A percentile compares a stretch with the other conserved stretches of the same genome.
These are phyloP conservation scores for Boletus edulis DNA, from an alignment of 768 basidiomycete species.

Conservation along the genomic window DNA sequence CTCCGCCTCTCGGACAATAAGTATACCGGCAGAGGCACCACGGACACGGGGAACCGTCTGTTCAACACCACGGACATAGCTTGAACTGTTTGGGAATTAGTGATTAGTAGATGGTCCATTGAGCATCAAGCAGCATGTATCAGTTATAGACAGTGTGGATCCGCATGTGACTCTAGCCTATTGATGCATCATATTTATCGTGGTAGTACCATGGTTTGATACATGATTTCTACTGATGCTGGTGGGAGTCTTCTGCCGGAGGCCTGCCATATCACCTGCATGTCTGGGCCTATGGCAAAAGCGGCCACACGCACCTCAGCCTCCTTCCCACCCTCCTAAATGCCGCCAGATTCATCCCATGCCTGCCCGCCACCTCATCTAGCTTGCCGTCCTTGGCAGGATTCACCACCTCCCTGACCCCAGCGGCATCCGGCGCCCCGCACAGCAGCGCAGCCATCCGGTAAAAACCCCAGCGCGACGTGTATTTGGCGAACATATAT, in stretches of 20 bases:
- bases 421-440: conserved; percentile 8
- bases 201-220: too few species aligned
- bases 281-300: conserved; percentile 14
- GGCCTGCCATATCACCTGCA: conserved; percentile 9
- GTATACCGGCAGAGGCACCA: conserved; percentile 14
- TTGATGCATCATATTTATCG: too few species aligned
- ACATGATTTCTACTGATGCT: background rate
- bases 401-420: conserved; percentile 13
- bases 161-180: too few species aligned
- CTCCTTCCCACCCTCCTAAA: conserved; percentile 11
- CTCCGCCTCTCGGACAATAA: conserved; percentile 13
- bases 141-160: too few species aligned
- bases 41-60: conserved; percentile 14
- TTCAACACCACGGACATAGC: conserved; percentile 10
- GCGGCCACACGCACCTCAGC: conserved; percentile 11
- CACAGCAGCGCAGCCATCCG: conserved; percentile 12
- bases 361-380: conserved; percentile 13
- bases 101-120: too few species aligned
- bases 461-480: conserved; percentile 13
- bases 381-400: conserved; percentile 11
- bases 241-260: conserved; percentile 1
- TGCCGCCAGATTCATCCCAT: conserved; percentile 7
- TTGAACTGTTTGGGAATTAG: conserved; percentile 8
- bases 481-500: conserved; percentile 13
- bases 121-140: too few species aligned